Evolutionary conservation across 2,329 filamentous ascomycete species (phyloP), one percentile per base, ranked within the genome.

Genomic region (Apiospora pterosperma): DNA sequence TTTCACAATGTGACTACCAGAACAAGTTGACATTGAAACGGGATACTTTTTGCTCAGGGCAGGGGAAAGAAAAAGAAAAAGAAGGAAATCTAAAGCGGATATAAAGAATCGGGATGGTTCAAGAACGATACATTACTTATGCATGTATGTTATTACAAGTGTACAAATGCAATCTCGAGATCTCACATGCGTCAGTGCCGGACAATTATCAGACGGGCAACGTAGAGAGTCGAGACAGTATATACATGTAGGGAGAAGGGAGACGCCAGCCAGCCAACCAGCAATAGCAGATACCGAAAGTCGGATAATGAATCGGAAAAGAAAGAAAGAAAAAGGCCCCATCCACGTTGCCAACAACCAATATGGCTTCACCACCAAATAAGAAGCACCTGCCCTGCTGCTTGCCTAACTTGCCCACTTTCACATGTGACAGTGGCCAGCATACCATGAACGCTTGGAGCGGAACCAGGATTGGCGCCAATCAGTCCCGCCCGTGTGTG

Each of bases 341-440:
- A 25, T 34, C 25, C 48, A 55, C 28, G 28, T 55, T 55, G 48
- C 16, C n/a, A 11, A 55, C 44, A 52, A 25, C 16, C 44, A 31
- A 55, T 55, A 34, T 34, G 48, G 34, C 28, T 31, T 55, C 48
- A n/a, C 28, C 7, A 48, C 25, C 21, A 12, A 48, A 48, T n/a
- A n/a, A n/a, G n/a, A 39, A 39, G 38, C 38, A 39, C 16, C 28
- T 52, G n/a, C 58, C 34, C 6, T 60, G 10, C 28, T 38, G 16
- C 36, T 44, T n/a, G 25, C 19, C 39, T 25, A 3, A 16, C 36
- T 23, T 36, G 39, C 64, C 64, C 64, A 61, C 64, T 65, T 65
- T 65, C 64, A 65, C 64, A 65, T 65, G 64, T 52, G 36, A 44
- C 60, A 23, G 31, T 34, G 31, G 41, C 31, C 21, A 23, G 16